phyloP scores from a whole-genome alignment of 2,329 filamentous ascomycete species.

The Calonectria hawksworthii region DNA sequence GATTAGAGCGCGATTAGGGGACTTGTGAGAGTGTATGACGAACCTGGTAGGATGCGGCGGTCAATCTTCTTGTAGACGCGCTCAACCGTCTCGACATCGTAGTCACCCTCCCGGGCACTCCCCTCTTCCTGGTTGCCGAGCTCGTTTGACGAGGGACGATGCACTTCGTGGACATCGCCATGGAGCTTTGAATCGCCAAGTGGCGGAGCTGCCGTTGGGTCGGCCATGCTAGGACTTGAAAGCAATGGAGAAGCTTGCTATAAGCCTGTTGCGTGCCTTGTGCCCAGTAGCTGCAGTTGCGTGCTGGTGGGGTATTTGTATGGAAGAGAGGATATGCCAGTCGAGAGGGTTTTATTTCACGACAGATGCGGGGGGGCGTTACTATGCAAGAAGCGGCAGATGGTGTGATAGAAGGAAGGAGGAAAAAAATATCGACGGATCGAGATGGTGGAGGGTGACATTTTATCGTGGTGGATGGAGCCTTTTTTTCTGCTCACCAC shows the following conservation, averaged over 20 bases:
- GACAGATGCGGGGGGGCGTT: background rate
- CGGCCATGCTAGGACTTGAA: conserved; percentile 64
- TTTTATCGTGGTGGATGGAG: conserved; percentile 20
- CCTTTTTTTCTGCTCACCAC: conserved; percentile 11
- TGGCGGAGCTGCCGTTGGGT: conserved; percentile 47
- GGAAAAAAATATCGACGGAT: background rate
- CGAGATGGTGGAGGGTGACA: conserved; percentile 12
- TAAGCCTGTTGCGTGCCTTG: conserved; percentile 51
- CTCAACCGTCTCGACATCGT: conserved; percentile 66
- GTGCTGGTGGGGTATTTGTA: background rate
- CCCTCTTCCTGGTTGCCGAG: conserved; percentile 49
- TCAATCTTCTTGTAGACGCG: conserved; percentile 71
- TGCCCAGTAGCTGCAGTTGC: background rate
- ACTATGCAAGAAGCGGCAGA: background rate
- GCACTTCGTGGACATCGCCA: conserved; percentile 35
- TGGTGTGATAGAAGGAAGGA: background rate
- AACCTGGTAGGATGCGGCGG: conserved; percentile 71
- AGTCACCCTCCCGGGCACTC: conserved; percentile 55
- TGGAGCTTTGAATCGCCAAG: conserved; percentile 51
- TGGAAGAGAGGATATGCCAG: conserved; percentile 24
- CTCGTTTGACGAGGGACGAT: conserved; percentile 35
- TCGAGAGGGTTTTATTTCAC: conserved; percentile 17
- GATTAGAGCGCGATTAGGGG: conserved; percentile 9
- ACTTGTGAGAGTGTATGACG: conserved; percentile 19
- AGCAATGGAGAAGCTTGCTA: conserved; percentile 68